Evolutionary conservation across 352 stramenopile genomes (phyloP).

Genomic region (Pythium biforme): DNA sequence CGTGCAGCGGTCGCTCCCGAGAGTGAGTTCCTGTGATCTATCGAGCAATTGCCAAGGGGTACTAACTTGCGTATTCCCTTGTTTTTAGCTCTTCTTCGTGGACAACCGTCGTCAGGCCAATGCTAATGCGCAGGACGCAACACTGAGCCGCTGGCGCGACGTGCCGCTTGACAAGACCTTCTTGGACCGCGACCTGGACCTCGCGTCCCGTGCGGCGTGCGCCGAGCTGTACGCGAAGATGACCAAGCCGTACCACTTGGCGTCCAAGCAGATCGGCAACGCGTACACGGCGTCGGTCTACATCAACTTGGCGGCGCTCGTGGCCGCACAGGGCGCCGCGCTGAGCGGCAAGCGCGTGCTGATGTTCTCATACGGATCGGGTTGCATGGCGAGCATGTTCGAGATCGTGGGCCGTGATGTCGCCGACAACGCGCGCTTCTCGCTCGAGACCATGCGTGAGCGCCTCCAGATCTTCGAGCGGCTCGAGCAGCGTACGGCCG

Average conservation of each 20-base stretch:
- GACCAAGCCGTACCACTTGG: conserved; percentile 81
- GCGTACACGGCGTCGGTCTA: conserved; percentile 98
- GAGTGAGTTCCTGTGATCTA: conserved; percentile 42
- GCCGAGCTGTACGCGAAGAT: conserved; percentile 73
- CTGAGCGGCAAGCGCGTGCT: conserved; percentile 80
- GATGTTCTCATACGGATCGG: conserved; percentile 97
- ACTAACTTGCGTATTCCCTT: neutral
- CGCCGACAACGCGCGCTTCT: conserved; percentile 65
- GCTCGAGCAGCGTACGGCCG: conserved; percentile 77
- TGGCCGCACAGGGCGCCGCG: conserved; percentile 51
- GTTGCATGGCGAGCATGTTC: conserved; percentile 96
- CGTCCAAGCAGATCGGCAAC: conserved; percentile 93
- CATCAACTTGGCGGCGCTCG: conserved; percentile 93
- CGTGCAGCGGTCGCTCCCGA: conserved; percentile 95
- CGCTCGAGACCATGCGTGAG: conserved; percentile 85
- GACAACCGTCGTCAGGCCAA: conserved; percentile 44
- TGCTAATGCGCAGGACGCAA: conserved; percentile 27
- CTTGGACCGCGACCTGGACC: conserved; percentile 89
- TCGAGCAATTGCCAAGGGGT: neutral
- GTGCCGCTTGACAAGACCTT: conserved; percentile 91
- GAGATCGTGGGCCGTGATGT: conserved; percentile 44
- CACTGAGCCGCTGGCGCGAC: conserved; percentile 68
- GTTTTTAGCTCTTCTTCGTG: conserved; percentile 54
- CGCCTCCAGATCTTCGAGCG: conserved; percentile 80
- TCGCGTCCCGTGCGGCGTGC: conserved; percentile 77